Percentiles rank a stretch among this genome's conserved stretches.
Conservation (phyloP, 1,284 basidiomycete species). For the Moesziomyces antarcticus region DNA sequence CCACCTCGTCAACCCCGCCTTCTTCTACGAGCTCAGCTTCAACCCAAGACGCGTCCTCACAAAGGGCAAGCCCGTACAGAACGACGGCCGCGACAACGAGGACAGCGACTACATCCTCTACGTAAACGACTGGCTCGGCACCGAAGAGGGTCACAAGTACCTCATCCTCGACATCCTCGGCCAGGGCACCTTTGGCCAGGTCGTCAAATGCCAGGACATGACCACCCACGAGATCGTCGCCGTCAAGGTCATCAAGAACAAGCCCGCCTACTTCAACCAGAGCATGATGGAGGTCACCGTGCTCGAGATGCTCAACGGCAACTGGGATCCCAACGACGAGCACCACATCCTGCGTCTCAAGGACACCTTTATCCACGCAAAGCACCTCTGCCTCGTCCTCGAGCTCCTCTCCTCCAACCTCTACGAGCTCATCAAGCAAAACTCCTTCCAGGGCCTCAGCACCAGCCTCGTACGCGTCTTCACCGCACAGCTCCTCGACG, state of each 20-base stretch:
- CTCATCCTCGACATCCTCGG: constrained; percentile 97
- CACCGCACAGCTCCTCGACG: constrained; percentile 92
- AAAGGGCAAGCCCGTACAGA: constrained; percentile 66
- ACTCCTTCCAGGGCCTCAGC: constrained; percentile 96
- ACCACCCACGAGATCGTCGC: constrained; percentile 98
- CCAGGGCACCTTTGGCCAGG: constrained; percentile 98
- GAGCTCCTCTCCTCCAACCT: constrained; percentile 96
- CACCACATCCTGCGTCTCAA: constrained; percentile 95
- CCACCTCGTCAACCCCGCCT: constrained; percentile 66
- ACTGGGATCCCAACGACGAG: constrained; percentile 83
- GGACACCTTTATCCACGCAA: constrained; percentile 96
- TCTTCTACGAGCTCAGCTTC: constrained; percentile 67
- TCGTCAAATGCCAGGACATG: constrained; percentile 99
- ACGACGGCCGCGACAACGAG: constrained; percentile 67
- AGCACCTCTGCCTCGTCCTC: constrained; percentile 96
- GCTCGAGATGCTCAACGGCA: constrained; percentile 76
- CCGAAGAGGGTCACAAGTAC: constrained; percentile 75
- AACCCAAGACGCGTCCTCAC: constrained; percentile 66
- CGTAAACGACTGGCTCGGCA: constrained; percentile 67
- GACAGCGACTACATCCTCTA: constrained; percentile 68
- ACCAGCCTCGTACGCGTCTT: constrained; percentile 98
- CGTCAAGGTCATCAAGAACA: constrained; percentile 99
- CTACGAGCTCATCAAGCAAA: constrained; percentile 99
- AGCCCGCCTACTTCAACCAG: constrained; percentile 98
- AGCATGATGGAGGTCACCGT: constrained; percentile 99